A percentile compares a stretch with the other conserved stretches of the same genome.
These are phyloP conservation scores for Macrophomina tecta DNA, from an alignment of 2,329 filamentous ascomycete species.

Conservation along the genomic window DNA sequence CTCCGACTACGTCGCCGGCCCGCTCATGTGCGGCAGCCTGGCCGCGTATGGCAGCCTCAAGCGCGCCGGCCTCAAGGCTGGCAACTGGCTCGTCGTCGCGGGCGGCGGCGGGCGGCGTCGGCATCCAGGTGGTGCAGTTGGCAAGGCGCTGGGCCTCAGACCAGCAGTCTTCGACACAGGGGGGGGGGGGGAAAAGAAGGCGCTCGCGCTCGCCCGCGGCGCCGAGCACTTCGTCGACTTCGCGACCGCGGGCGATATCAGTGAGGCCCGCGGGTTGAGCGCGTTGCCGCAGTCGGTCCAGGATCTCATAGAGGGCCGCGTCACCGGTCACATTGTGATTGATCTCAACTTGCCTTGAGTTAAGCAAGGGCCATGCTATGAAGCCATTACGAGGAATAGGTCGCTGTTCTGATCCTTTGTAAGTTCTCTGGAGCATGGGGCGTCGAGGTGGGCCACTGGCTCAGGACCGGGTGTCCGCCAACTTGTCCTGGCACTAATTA, in stretches of 20 bases:
- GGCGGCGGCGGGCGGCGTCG: conserved; percentile 62
- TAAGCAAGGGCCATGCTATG: too few relatives aligned
- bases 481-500: too few relatives aligned
- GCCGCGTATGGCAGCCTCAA: conserved; percentile 64
- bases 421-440: too few relatives aligned
- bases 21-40: conserved; percentile 49
- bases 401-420: too few relatives aligned
- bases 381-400: too few relatives aligned
- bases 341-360: conserved; percentile 55
- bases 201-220: not conserved
- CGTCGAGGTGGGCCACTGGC: too few relatives aligned
- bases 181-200: conserved; percentile 38
- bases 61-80: conserved; percentile 56
- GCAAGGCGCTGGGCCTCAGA: conserved; percentile 56
- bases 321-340: conserved; percentile 60
- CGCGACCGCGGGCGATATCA: conserved; percentile 47
- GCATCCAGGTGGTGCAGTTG: conserved; percentile 62
- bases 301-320: conserved; percentile 55
- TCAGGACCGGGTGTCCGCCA: too few relatives aligned
- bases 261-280: conserved; percentile 55
- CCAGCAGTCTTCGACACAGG: conserved; percentile 59
- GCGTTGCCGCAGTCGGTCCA: conserved; percentile 60
- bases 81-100: conserved; percentile 62
- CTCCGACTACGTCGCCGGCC: conserved; percentile 43
- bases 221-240: conserved; percentile 33